phyloP scores from a whole-genome alignment of 495 filamentous ascomycete genomes.

The Hypoxylon rickii region DNA sequence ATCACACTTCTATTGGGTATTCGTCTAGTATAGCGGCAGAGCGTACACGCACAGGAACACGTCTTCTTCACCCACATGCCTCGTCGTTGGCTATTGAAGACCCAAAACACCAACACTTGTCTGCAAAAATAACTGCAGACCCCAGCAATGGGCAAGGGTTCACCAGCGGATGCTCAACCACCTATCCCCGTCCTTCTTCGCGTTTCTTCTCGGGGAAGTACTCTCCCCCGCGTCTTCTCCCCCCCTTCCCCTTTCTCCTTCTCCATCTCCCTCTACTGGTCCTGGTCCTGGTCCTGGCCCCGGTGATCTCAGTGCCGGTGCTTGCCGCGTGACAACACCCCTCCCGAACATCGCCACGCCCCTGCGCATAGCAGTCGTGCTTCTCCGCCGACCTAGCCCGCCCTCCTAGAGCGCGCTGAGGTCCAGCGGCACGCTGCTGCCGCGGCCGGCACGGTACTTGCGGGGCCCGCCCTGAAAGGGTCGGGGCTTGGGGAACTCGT shows the following conservation, averaged over 20 bases:
- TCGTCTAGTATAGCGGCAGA: slow-evolving; percentile 3
- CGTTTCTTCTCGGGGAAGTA: background rate
- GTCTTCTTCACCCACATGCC: background rate
- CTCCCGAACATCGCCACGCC: no score
- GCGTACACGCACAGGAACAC: background rate
- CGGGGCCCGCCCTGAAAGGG: slow-evolving; percentile 72
- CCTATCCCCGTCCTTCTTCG: slow-evolving; percentile 5
- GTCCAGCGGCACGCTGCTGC: slow-evolving; percentile 92
- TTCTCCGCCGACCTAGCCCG: background rate
- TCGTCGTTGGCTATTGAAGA: background rate
- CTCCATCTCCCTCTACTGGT: background rate
- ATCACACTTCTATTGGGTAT: slow-evolving; percentile 15
- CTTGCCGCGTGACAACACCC: no score
- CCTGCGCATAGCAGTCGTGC: background rate
- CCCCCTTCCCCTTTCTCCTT: background rate
- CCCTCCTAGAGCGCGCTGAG: slow-evolving; percentile 55
- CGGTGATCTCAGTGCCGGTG: no score
- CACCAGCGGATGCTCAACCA: slow-evolving; percentile 24
- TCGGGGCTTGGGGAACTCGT: slow-evolving; percentile 80
- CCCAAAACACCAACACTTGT: background rate
- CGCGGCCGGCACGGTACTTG: slow-evolving; percentile 86
- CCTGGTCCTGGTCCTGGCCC: background rate
- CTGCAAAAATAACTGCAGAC: background rate
- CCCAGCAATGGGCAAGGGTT: background rate
- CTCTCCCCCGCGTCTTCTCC: background rate